A percentile compares a stretch with the other conserved stretches of the same genome.
phyloP scores from a whole-genome alignment of 257 asterid genomes.

The Przewalskia tangutica region DNA sequence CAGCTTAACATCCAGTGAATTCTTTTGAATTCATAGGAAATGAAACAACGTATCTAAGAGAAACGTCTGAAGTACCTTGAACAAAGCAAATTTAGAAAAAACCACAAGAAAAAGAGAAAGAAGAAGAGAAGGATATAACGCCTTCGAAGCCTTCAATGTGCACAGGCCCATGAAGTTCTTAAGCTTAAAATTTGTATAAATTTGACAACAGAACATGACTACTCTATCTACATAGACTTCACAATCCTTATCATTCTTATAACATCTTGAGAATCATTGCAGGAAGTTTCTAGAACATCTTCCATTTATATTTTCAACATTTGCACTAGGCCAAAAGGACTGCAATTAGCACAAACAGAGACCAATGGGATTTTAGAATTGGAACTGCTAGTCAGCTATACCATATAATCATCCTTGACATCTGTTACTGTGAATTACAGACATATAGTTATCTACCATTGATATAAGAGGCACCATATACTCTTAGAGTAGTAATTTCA shows the following conservation, averaged over 20 bases:
- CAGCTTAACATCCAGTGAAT: neutral
- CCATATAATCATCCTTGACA: neutral
- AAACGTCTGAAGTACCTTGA: neutral
- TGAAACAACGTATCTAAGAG: neutral
- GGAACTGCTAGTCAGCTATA: neutral
- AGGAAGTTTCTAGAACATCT: neutral
- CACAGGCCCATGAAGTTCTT: neutral
- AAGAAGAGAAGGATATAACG: neutral
- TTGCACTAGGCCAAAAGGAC: neutral
- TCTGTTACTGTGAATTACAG: neutral
- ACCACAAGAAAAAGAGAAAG: neutral
- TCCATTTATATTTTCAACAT: neutral
- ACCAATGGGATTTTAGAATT: neutral
- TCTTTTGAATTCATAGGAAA: neutral
- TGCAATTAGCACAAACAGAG: neutral
- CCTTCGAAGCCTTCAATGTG: neutral
- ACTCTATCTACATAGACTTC: slow-evolving; percentile 1
- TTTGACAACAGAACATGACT: neutral
- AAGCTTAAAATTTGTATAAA: neutral
- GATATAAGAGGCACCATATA: neutral
- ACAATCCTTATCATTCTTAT: neutral
- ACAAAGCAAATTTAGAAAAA: neutral
- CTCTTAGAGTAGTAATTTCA: neutral
- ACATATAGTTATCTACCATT: neutral
- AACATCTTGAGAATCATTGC: neutral